Evolutionary conservation across 2,329 filamentous ascomycete species (phyloP).

Genomic region (Aspergillus versicolor): DNA sequence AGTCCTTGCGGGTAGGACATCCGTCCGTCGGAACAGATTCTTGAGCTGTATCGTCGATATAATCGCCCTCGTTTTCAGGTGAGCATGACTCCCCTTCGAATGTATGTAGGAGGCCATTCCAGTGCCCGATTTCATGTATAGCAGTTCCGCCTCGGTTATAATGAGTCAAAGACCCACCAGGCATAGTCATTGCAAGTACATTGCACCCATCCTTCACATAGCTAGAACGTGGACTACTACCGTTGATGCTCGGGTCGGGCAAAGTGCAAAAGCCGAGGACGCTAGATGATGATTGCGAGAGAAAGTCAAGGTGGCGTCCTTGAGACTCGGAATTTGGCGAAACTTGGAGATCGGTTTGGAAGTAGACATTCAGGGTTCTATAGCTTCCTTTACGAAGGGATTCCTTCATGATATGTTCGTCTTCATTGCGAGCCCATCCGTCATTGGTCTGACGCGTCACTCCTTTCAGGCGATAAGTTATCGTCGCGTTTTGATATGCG

Average conservation of each 20-base stretch:
- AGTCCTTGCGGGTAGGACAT: slow-evolving; percentile 53
- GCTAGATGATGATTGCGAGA: slow-evolving; percentile 24
- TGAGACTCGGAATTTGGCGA: slow-evolving; percentile 24
- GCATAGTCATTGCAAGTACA: slow-evolving; percentile 58
- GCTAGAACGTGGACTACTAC: slow-evolving; percentile 32
- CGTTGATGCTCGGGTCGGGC: slow-evolving; percentile 41
- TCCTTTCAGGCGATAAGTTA: slow-evolving; percentile 51
- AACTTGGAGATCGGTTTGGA: slow-evolving; percentile 53
- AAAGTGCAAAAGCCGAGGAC: slow-evolving; percentile 58
- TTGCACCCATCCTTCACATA: slow-evolving; percentile 59
- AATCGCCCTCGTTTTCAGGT: slow-evolving; percentile 39
- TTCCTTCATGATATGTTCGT: slow-evolving; percentile 53
- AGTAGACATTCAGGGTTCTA: slow-evolving; percentile 58
- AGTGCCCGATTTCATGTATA: slow-evolving; percentile 50
- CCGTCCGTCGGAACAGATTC: slow-evolving; percentile 59
- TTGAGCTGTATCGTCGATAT: slow-evolving; percentile 46
- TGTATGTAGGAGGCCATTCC: slow-evolving; percentile 48
- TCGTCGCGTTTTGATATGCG: slow-evolving; percentile 45
- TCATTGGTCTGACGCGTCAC: slow-evolving; percentile 54
- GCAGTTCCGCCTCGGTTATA: slow-evolving; percentile 50
- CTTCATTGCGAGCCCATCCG: slow-evolving; percentile 52
- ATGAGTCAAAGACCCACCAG: slow-evolving; percentile 48
- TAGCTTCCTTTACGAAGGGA: slow-evolving; percentile 56
- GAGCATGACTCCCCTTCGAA: slow-evolving; percentile 43
- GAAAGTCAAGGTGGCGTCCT: slow-evolving; percentile 15